phyloP scores from a whole-genome alignment of 352 stramenopile species.

The Heterotrichella gracilis region DNA sequence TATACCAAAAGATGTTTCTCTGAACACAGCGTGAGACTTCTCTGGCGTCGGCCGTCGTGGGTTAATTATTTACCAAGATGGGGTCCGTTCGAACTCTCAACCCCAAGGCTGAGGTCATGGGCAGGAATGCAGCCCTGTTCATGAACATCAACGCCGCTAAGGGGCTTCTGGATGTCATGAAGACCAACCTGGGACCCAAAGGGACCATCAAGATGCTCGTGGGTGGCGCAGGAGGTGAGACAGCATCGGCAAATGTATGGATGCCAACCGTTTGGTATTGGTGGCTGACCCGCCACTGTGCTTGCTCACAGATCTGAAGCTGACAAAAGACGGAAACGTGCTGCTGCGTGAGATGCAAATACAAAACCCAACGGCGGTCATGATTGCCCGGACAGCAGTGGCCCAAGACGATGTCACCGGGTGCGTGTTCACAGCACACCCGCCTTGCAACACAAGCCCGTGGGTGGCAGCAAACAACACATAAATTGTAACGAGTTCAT shows the following conservation, averaged over 20 bases:
- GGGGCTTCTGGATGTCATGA: constrained; percentile 70
- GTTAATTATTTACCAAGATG: no score
- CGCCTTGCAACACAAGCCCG: no score
- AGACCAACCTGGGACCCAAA: constrained; percentile 57
- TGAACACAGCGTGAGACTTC: no score
- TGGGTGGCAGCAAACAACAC: no score
- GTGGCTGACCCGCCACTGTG: no score
- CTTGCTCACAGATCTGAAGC: constrained; percentile 99
- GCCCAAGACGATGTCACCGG: constrained; percentile 65
- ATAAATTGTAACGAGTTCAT: no score
- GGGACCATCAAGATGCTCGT: constrained; percentile 99
- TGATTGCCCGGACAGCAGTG: constrained; percentile 86
- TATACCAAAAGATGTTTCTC: no score
- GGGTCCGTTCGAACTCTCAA: no score
- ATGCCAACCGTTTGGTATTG: no score
- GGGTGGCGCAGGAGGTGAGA: constrained; percentile 66
- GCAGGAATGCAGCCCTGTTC: constrained; percentile 57
- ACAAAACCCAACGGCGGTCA: constrained; percentile 77
- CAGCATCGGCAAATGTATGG: no score
- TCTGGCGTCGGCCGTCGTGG: no score
- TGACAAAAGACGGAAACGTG: constrained; percentile 97
- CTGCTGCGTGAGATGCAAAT: constrained; percentile 99
- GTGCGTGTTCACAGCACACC: no score
- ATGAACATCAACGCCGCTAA: constrained; percentile 86
- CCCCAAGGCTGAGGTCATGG: constrained; percentile 79